Evolutionary conservation across 2,329 filamentous ascomycete species (phyloP).

Genomic region (Dactylonectria macrodidyma): DNA sequence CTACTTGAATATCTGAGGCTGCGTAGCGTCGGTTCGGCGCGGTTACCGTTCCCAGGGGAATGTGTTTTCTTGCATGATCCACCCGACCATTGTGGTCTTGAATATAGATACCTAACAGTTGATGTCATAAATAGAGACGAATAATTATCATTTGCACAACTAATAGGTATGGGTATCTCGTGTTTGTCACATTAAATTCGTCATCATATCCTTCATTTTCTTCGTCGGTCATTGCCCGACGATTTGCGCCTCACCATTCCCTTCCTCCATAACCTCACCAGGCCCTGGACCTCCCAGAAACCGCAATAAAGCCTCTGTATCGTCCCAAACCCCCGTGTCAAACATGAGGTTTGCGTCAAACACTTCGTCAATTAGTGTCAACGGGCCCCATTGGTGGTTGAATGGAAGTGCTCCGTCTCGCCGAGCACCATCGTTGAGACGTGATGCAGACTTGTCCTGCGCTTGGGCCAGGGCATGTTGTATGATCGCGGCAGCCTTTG

Average conservation of each 20-base stretch:
- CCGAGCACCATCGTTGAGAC: conserved; percentile 11
- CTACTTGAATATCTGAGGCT: background rate
- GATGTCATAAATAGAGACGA: background rate
- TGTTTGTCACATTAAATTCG: background rate
- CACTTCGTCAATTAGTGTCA: conserved; percentile 29
- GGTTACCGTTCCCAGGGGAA: background rate
- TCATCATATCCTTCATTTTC: background rate
- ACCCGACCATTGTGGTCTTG: background rate
- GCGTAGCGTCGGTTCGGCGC: background rate
- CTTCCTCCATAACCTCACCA: background rate
- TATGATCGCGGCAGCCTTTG: conserved; percentile 17
- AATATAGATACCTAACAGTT: background rate
- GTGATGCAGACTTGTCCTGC: conserved; percentile 17
- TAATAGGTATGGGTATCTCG: background rate
- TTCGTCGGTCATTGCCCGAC: background rate
- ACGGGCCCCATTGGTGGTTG: conserved; percentile 28
- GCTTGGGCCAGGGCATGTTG: conserved; percentile 18
- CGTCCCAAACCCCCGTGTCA: conserved; percentile 25
- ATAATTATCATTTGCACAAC: background rate
- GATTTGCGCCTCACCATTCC: conserved; percentile 5
- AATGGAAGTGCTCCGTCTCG: conserved; percentile 23
- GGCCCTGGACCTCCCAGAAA: conserved; percentile 18
- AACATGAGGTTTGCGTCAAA: conserved; percentile 31
- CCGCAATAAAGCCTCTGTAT: conserved; percentile 20
- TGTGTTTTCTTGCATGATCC: background rate